Evolutionary conservation across 352 stramenopile species (phyloP), one percentile per base, ranked within the genome.

Genomic region (Globisporangium cederbergense): DNA sequence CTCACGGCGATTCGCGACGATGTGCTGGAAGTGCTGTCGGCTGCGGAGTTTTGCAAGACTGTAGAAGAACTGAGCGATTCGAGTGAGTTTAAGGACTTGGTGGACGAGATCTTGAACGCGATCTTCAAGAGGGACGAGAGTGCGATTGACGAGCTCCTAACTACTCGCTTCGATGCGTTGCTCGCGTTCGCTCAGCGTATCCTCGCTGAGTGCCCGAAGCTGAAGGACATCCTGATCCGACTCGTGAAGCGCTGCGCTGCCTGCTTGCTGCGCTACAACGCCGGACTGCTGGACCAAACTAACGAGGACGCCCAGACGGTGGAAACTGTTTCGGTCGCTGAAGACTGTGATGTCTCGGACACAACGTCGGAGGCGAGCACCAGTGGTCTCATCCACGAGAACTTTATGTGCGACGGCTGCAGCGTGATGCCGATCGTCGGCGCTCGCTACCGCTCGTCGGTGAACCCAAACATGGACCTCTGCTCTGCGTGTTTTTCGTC

Each of bases 201-300:
- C 10, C 58, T 89, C 28, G 64, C 62, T 13, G 65, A 58, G 8
- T 82, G 76, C 45, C 76, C 79, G n/a, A 30, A 70, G 14, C 60
- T 86, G n/a, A 87, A 86, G 65, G 65, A 52, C 11, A 62, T 58
- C 11, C 61, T 89, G 45, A 66, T 89, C 10, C 68, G 71, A 42
- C 64, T 86, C 49, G 71, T 67, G n/a, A 83, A 86, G 65, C 53
- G 73, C 14, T 79, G 70, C 40, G 73, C 77, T 14, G 42, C 38
- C 10, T 75, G 68, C n/a, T 47, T 84, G 16, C 30, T 75, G 1
- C 52, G 70, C n/a, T 70, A 75, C 51, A 81, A 83, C 53, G 66
- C 75, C 20, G 62, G 78, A 2, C 65, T 75, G 10, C 25, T 75
- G 62, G 63, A 36, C 2, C 47, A 65, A 2, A 67, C 80, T 25